phyloP scores from a whole-genome alignment of 2,329 filamentous ascomycete genomes.

The Thermothelomyces thermophilus region DNA sequence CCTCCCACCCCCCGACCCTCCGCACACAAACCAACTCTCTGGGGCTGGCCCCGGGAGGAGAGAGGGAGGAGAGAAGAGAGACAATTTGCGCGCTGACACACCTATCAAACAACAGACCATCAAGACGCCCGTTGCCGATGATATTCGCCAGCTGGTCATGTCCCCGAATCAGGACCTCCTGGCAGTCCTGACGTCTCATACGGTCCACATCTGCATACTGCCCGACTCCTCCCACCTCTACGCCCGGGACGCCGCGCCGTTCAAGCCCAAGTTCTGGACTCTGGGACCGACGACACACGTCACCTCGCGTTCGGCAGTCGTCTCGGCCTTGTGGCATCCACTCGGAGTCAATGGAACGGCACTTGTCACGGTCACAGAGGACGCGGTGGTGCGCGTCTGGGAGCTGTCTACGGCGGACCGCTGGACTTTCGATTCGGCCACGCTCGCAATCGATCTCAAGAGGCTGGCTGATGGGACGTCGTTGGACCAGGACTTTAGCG shows the following conservation, averaged over 20 bases:
- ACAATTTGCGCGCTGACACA: too few relatives aligned
- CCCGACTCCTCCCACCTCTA: conserved; percentile 74
- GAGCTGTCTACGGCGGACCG: conserved; percentile 78
- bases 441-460: conserved; percentile 78
- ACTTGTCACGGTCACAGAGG: conserved; percentile 79
- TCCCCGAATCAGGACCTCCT: conserved; percentile 78
- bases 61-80: too few relatives aligned
- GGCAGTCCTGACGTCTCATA: conserved; percentile 80
- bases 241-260: conserved; percentile 56
- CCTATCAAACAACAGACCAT: conserved; percentile 49
- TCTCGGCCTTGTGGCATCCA: conserved; percentile 86
- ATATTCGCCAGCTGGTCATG: conserved; percentile 77
- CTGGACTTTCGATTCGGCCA: conserved; percentile 79
- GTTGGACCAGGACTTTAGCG: conserved; percentile 74
- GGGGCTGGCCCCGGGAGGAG: too few relatives aligned
- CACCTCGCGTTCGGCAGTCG: conserved; percentile 72
- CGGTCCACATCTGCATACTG: conserved; percentile 78
- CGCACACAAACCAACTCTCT: too few relatives aligned
- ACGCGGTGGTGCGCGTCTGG: conserved; percentile 86
- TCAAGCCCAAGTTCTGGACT: conserved; percentile 81
- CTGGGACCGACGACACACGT: conserved; percentile 91
- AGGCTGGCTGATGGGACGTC: conserved; percentile 81
- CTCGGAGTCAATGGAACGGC: conserved; percentile 75
- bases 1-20: too few relatives aligned
- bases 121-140: conserved; percentile 68